Evolutionary conservation across 202 grass and related monocot genomes (phyloP), one percentile per base, ranked within the genome.

Genomic region (Hordeum pubiflorum): DNA sequence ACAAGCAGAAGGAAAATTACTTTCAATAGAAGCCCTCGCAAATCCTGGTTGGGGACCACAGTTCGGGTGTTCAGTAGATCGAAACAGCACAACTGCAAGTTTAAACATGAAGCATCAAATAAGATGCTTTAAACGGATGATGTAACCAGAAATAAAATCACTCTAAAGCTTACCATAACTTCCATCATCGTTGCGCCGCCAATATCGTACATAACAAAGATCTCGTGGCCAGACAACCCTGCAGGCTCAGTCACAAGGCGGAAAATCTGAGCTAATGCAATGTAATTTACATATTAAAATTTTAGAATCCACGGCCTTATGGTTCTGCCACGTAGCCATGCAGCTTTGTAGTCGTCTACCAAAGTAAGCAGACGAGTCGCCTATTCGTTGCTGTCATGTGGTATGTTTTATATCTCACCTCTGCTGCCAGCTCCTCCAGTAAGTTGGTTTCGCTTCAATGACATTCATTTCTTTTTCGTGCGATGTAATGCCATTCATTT

Each of bases 121-220:
- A 74, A 12, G 39, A 52, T 24, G 23, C 13, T 79, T 18, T 21
- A 52, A 39, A 82, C 29, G 3, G 55, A 86, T 78, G 60, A 86
- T 62, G 48, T 52, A 89, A 82, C 48, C 63, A 84, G 20, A 57
- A 88, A 88, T 2, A 23, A 77, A 63, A 54, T 23, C 40, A 66
- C 36, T 65, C 24, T 38, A 83, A 70, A 77, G 66, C 36, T 34
- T 65, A 97, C 94, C 94, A 77, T 97, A 97, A 81, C 94, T 92
- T 74, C 94, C 94, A 88, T 98, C 95, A 81, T 98, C 92, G 11
- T 95, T 98, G 32, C 92, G 95, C 60, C 95, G 89, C 95, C 95
- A 98, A 78, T 98, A 98, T 69, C 95, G 90, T 81, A 98, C 77
- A 59, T 98, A 98, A 66, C 95, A 98, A 88, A 98, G 92, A 85